These are phyloP conservation scores for Globisporangium barbulae DNA, from an alignment of 352 stramenopile species.

Conservation along the genomic window DNA sequence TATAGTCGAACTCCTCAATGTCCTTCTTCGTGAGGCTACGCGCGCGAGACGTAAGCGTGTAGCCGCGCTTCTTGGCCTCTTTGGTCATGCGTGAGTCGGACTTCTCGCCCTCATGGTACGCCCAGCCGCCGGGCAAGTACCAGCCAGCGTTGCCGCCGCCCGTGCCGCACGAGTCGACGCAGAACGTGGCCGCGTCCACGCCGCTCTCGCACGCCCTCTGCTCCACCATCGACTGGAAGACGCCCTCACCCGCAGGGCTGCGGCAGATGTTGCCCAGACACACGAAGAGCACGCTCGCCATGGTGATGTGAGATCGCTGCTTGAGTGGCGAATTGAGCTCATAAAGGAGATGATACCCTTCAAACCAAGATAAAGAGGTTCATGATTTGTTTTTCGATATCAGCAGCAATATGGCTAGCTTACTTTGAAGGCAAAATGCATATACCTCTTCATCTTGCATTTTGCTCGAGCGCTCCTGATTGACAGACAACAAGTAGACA, in stretches of 20 bases:
- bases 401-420: too few species aligned
- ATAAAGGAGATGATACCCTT: neutral
- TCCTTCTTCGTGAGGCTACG: constrained; percentile 69
- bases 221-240: constrained; percentile 81
- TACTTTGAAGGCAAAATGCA: too few species aligned
- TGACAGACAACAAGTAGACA: neutral
- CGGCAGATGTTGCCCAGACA: constrained; percentile 91
- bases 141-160: constrained; percentile 75
- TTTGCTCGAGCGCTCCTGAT: too few species aligned
- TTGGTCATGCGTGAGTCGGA: constrained; percentile 83
- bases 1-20: constrained; percentile 83
- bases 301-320: constrained; percentile 9
- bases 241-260: constrained; percentile 72
- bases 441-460: neutral
- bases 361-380: neutral
- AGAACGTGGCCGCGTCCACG: constrained; percentile 30
- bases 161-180: constrained; percentile 85
- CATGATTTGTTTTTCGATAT: neutral
- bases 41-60: constrained; percentile 74
- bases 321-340: constrained; percentile 4
- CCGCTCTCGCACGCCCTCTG: constrained; percentile 21
- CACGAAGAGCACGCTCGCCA: constrained; percentile 84
- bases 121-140: constrained; percentile 76
- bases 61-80: constrained; percentile 81
- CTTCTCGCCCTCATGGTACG: constrained; percentile 85